phyloP scores from a whole-genome alignment of 1,139 yeast genomes.

The Ashbya aceris region DNA sequence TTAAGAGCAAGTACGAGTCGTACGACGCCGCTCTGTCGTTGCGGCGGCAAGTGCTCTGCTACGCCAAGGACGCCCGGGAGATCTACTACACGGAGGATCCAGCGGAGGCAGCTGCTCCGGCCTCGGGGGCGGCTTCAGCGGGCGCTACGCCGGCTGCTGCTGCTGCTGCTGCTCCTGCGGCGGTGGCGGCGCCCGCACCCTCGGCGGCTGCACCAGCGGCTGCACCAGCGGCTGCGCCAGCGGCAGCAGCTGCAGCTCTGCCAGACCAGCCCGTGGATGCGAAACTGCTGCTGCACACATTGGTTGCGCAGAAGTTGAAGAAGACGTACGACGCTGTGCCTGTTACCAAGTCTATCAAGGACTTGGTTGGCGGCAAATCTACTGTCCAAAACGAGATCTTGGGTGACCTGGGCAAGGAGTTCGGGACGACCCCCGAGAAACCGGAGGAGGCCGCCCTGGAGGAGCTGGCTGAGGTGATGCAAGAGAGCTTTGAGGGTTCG shows the following conservation, averaged over 20 bases:
- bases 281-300: conserved; percentile 66
- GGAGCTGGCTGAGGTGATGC: conserved; percentile 92
- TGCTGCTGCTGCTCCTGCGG: conserved; percentile 36
- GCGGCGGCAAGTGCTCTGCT: conserved; percentile 93
- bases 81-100: conserved; percentile 90
- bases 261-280: conserved; percentile 91
- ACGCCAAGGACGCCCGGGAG: conserved; percentile 91
- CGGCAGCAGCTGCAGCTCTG: conserved; percentile 73
- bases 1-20: conserved; percentile 92
- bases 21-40: conserved; percentile 95
- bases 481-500: conserved; percentile 77
- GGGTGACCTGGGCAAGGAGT: conserved; percentile 97
- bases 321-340: conserved; percentile 81
- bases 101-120: conserved; percentile 34
- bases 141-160: conserved; percentile 34
- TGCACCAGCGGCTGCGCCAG: conserved; percentile 51
- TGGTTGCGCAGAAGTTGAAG: conserved; percentile 93
- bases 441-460: conserved; percentile 96
- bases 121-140: conserved; percentile 33
- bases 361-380: conserved; percentile 95
- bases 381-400: conserved; percentile 96
- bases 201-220: conserved; percentile 46
- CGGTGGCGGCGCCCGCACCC: conserved; percentile 40
- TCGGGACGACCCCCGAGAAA: conserved; percentile 95
- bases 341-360: conserved; percentile 87